phyloP scores from a whole-genome alignment of 1,139 yeast species.

The Yamadazyma oceani region DNA sequence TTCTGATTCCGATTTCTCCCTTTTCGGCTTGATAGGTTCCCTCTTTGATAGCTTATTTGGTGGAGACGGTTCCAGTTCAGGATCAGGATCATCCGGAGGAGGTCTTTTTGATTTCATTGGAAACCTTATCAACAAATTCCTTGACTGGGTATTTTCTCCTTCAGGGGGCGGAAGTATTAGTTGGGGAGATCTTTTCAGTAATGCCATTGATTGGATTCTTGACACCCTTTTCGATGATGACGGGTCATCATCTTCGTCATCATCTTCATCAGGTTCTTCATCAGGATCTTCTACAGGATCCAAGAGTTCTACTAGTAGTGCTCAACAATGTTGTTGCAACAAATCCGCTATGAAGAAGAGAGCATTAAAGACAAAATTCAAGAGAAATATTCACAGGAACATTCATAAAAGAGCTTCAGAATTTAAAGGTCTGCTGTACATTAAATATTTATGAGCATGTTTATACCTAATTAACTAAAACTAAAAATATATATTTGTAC shows the following conservation, averaged over 20 bases:
- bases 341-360: slow-evolving; percentile 17
- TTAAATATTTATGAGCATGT: slow-evolving; percentile 16
- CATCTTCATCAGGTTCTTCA: slow-evolving; percentile 14
- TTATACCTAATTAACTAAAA: slow-evolving; percentile 1
- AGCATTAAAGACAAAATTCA: slow-evolving; percentile 19
- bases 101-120: slow-evolving; percentile 9
- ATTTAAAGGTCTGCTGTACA: slow-evolving; percentile 15
- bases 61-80: slow-evolving; percentile 6
- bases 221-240: slow-evolving; percentile 21
- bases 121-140: slow-evolving; percentile 10
- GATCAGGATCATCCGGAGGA: slow-evolving; percentile 15
- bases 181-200: slow-evolving; percentile 13
- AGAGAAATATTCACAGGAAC: slow-evolving; percentile 19
- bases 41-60: slow-evolving; percentile 12
- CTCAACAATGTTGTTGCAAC: slow-evolving; percentile 13
- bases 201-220: slow-evolving; percentile 17
- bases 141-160: slow-evolving; percentile 15
- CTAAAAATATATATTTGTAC: background rate
- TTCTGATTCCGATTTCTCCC: slow-evolving; percentile 16
- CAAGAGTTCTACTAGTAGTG: slow-evolving; percentile 9
- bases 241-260: slow-evolving; percentile 18
- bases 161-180: slow-evolving; percentile 13
- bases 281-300: slow-evolving; percentile 12
- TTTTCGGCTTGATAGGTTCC: slow-evolving; percentile 6
- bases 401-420: slow-evolving; percentile 19